phyloP scores from a whole-genome alignment of 2,329 filamentous ascomycete genomes.

The Neobulgaria alba region DNA sequence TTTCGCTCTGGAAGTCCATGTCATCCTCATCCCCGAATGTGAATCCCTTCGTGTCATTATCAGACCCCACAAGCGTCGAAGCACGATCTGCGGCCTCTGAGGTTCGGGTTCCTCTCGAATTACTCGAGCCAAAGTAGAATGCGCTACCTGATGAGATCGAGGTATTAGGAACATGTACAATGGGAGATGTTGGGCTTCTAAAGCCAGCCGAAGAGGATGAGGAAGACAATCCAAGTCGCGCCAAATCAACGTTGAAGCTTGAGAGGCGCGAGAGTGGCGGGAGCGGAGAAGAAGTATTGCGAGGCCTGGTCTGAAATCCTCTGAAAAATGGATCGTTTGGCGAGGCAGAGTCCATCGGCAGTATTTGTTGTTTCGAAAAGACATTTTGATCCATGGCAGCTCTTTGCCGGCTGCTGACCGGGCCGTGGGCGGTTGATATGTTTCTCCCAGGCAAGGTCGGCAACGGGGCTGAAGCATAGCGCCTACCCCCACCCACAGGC shows the following conservation, averaged over 20 bases:
- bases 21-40: slow-evolving; percentile 68
- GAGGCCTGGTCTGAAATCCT: slow-evolving; percentile 15
- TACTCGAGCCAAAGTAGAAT: slow-evolving; percentile 16
- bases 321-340: slow-evolving; percentile 20
- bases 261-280: slow-evolving; percentile 46
- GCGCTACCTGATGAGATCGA: slow-evolving; percentile 33
- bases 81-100: slow-evolving; percentile 30
- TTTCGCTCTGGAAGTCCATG: slow-evolving; percentile 71
- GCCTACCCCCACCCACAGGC: slow-evolving; percentile 36
- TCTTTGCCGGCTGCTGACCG: neutral
- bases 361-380: slow-evolving; percentile 8
- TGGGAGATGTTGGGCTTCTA: slow-evolving; percentile 22
- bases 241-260: slow-evolving; percentile 46
- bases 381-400: neutral
- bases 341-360: slow-evolving; percentile 12
- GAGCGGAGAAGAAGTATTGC: slow-evolving; percentile 46
- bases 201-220: slow-evolving; percentile 27
- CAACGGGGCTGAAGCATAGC: slow-evolving; percentile 47
- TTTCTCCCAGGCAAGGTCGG: slow-evolving; percentile 23
- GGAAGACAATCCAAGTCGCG: slow-evolving; percentile 37
- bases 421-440: slow-evolving; percentile 12
- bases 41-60: slow-evolving; percentile 56
- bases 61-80: slow-evolving; percentile 62
- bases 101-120: slow-evolving; percentile 15
- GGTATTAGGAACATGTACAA: slow-evolving; percentile 23